Evolutionary conservation across 2,329 filamentous ascomycete species (phyloP), one percentile per base, ranked within the genome.

Genomic region (Aureobasidium lini): DNA sequence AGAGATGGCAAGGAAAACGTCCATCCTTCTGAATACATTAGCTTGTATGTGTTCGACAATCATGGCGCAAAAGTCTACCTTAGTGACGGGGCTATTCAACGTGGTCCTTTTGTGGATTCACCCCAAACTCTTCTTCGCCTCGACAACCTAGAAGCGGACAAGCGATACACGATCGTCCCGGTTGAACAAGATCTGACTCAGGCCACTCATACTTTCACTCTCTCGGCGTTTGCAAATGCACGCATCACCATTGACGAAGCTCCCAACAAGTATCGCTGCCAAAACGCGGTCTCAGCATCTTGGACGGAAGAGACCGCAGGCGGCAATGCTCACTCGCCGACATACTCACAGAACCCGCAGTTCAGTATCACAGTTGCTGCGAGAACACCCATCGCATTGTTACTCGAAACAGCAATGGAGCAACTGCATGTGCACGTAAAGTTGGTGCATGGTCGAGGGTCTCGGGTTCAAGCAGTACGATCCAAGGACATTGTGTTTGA

Each of bases 91-190:
- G 82, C 85, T 28, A 71, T 89, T 0, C 84, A 89, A 66, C 84
- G 87, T 37, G 88, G 88, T 0, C 89, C 90, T n/a, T 96, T 90
- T 63, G 90, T 97, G 36, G 93, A 96, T 72, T 95, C 92, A 2
- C 91, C 91, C 1, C 95, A 97, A 71, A 95, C 89, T 0, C 82
- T 99, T 7, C 84, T 95, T 46, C 86, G 88, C 60, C 81, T 95
- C 62, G 82, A 89, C 31, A 81, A 88, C 37, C 79, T 80, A 60
- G 73, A 78, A n/a, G 70, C 78, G 1, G 71, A 74, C 15, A 74
- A 75, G 10, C 74, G 74, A 0, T 84, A 84, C 66, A 86, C 83
- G 0, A 76, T 89, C 5, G 89, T 92, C 7, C 78, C 91, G 31
- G 87, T 90, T 15, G 88, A 95, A 66, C 86, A 95, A 67, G 86